Percentiles rank a stretch among this genome's conserved stretches.
Evolutionary conservation across 2,329 filamentous ascomycete species (phyloP).

Genomic region (Colletotrichum lupini): DNA sequence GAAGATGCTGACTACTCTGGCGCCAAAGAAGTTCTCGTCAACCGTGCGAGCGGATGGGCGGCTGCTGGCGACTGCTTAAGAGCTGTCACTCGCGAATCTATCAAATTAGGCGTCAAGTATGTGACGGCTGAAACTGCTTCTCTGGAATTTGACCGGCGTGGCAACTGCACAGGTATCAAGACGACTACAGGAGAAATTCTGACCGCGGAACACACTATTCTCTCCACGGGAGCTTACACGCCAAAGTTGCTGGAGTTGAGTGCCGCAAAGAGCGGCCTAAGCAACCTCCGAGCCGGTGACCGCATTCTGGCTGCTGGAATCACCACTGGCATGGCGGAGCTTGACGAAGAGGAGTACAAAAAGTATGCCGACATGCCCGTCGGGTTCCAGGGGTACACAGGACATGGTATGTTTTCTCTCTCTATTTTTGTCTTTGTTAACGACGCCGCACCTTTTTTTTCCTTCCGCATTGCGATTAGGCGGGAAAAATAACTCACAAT

Average conservation of each 20-base stretch:
- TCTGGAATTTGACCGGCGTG: conserved; percentile 53
- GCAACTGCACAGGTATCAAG: conserved; percentile 60
- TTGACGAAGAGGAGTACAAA: conserved; percentile 58
- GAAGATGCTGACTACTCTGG: conserved; percentile 69
- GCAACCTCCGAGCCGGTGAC: conserved; percentile 61
- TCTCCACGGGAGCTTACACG: conserved; percentile 69
- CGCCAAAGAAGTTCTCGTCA: conserved; percentile 69
- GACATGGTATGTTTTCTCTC: conserved; percentile 42
- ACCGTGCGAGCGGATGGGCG: conserved; percentile 72
- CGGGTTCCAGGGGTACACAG: conserved; percentile 53
- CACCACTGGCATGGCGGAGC: conserved; percentile 66
- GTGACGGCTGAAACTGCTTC: conserved; percentile 62
- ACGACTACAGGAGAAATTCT: conserved; percentile 56
- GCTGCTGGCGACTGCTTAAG: conserved; percentile 69
- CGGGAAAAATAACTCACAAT: conserved; percentile 44
- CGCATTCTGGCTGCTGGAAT: conserved; percentile 70
- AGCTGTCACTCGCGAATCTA: conserved; percentile 62
- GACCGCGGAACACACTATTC: conserved; percentile 61
- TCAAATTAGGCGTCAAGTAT: conserved; percentile 70
- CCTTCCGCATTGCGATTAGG: background rate
- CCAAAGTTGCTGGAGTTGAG: conserved; percentile 64
- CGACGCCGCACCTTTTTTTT: conserved; percentile 41
- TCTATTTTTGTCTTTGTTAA: conserved; percentile 38
- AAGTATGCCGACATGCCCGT: conserved; percentile 62
- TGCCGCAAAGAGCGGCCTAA: conserved; percentile 57